Base-by-base conservation (phyloP, 257 asterid species). In the Agastache rugosa region DNA sequence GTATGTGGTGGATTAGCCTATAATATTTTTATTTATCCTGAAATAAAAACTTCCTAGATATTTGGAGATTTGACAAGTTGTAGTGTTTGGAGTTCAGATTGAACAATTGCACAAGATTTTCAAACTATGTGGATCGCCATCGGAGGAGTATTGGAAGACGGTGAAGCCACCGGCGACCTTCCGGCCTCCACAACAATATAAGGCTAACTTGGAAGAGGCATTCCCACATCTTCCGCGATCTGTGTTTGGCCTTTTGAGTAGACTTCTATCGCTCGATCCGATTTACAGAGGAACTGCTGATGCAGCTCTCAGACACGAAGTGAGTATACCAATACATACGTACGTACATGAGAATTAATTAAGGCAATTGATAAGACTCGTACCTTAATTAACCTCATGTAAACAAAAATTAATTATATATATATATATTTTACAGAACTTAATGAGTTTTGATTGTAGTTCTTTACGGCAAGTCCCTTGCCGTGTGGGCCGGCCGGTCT, bases 31-130 rank as follows among this genome's bases (percentile, higher is more conserved):
- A 9, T 14, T 0, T 9, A 3, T 1, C 50, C 9, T 4, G 11
- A 47, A 14, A 20, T 47, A 50, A n/a, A 17, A 3, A 51, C 4
- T 17, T 19, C 2, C 23, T 51, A 51, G 0, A 5, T 1, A 17
- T 16, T 1, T 8, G 5, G 1, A 17, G 3, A 1, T 17, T n/a
- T 29, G 67, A 56, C 37, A 23, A 22, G 4, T 56, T 22, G 22
- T 56, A 1, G 2, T 14, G n/a, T 1, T 54, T 47, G 41, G 15
- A 1, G 8, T 12, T 73, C 77, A 89, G 97, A 83, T 91, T 75
- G 97, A 91, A 59, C 97, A 91, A 70, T 88, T 91, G 50, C 97
- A 91, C 75, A 91, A 78, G 84, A 91, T 91, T 12, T 89, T 89
- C 79, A 91, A 91, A 89, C 85, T 91, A 3, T 91, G 94, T 79